These are phyloP conservation scores for Mycena polygramma DNA, from an alignment of 768 basidiomycete species.

Conservation along the genomic window DNA sequence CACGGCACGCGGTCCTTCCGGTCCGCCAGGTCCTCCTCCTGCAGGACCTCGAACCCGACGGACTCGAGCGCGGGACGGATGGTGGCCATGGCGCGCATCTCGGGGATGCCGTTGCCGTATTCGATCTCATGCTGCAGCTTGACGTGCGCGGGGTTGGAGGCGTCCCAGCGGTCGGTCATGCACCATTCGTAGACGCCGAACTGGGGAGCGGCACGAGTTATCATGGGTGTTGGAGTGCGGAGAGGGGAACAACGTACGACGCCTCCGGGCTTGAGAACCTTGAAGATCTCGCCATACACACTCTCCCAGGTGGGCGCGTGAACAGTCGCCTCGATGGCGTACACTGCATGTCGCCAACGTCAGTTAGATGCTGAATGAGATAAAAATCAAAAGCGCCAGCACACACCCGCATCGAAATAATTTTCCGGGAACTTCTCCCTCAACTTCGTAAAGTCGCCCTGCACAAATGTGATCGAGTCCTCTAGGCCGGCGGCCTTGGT, in stretches of 20 bases:
- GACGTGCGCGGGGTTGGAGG: constrained; percentile 88
- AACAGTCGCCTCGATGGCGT: constrained; percentile 97
- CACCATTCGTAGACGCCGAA: constrained; percentile 99
- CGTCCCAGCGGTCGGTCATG: constrained; percentile 98
- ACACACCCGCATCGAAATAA: constrained; percentile 84
- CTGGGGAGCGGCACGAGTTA: constrained; percentile 50
- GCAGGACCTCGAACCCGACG: constrained; percentile 90
- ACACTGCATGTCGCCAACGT: constrained; percentile 65
- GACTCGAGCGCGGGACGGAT: constrained; percentile 82
- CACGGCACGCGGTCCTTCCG: constrained; percentile 84
- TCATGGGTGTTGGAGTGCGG: background rate
- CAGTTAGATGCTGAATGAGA: background rate
- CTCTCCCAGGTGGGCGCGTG: constrained; percentile 98
- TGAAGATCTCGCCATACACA: constrained; percentile 93
- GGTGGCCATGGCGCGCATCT: constrained; percentile 86
- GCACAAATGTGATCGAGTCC: constrained; percentile 83
- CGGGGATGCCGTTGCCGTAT: constrained; percentile 96
- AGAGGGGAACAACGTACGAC: constrained; percentile 67
- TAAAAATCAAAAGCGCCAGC: background rate
- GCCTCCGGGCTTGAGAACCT: constrained; percentile 96
- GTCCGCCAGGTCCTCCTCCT: constrained; percentile 95
- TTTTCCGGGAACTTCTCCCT: constrained; percentile 91
- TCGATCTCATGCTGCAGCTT: constrained; percentile 92
- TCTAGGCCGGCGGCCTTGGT: constrained; percentile 82
- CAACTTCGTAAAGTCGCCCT: constrained; percentile 98